Conservation (phyloP, 176 grass and related monocot genomes). For the Saccharum spontaneum region DNA sequence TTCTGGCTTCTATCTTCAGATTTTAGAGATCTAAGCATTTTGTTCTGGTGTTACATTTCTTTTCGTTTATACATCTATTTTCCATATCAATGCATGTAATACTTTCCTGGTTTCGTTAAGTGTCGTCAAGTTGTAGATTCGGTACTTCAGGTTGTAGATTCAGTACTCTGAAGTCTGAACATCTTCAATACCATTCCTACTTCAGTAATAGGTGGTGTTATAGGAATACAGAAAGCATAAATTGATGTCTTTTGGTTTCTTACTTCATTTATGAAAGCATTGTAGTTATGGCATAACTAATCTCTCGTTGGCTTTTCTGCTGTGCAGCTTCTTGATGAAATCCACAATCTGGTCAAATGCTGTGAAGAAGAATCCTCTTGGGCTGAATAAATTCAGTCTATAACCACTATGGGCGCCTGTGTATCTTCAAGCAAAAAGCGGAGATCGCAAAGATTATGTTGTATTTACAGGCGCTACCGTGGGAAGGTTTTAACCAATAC, state of each 20-base stretch:
- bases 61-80: constrained; percentile 23
- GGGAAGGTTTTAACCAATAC: constrained; percentile 68
- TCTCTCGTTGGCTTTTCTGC: constrained; percentile 21
- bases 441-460: constrained; percentile 43
- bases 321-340: constrained; percentile 36
- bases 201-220: not conserved
- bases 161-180: not conserved
- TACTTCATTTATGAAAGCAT: constrained; percentile 15
- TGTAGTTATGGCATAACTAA: constrained; percentile 3
- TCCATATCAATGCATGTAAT: not conserved
- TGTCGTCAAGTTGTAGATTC: not conserved
- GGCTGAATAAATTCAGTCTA: constrained; percentile 19
- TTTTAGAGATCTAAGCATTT: constrained; percentile 6
- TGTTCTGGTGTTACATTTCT: not conserved
- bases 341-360: constrained; percentile 16
- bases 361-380: constrained; percentile 20
- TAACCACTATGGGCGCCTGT: constrained; percentile 60
- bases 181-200: not conserved
- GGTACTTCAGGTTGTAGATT: not conserved
- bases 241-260: not conserved
- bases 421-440: constrained; percentile 56
- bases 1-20: not conserved
- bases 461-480: constrained; percentile 49
- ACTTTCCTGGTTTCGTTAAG: not conserved
- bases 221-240: not conserved